These are phyloP conservation scores for Colletotrichum liriopes DNA, from an alignment of 2,329 filamentous ascomycete genomes.

Conservation along the genomic window DNA sequence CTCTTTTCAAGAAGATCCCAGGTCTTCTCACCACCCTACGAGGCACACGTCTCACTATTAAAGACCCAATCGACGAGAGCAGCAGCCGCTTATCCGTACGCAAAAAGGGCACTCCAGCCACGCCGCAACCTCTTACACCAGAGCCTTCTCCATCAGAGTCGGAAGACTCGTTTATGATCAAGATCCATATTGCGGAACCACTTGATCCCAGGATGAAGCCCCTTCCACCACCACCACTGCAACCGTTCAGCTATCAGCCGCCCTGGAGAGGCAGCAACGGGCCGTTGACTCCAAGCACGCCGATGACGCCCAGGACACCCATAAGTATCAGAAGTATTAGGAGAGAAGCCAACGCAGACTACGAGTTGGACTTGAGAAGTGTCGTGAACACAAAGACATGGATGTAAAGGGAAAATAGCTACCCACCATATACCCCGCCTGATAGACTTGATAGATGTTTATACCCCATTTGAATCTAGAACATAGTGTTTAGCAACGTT, in stretches of 20 bases:
- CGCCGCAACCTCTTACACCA: not conserved
- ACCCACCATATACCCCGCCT: not conserved
- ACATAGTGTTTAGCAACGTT: not conserved
- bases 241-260: constrained; percentile 1
- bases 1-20: constrained; percentile 48
- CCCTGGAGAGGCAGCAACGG: constrained; percentile 18
- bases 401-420: constrained; percentile 3
- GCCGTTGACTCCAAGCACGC: not conserved
- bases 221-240: constrained; percentile 15
- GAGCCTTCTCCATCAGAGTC: not conserved
- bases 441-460: not conserved
- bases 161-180: constrained; percentile 9
- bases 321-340: constrained; percentile 4
- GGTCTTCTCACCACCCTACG: constrained; percentile 30
- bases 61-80: constrained; percentile 7
- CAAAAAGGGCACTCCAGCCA: not conserved
- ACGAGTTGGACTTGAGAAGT: constrained; percentile 26
- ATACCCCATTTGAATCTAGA: not conserved
- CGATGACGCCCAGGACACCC: constrained; percentile 10
- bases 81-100: constrained; percentile 20
- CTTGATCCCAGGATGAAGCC: constrained; percentile 32
- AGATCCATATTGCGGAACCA: constrained; percentile 20
- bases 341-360: constrained; percentile 21
- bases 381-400: constrained; percentile 24
- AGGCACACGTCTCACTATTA: constrained; percentile 14